Base-by-base conservation (phyloP, 331 rosid genomes). In the Cydonia oblonga region DNA sequence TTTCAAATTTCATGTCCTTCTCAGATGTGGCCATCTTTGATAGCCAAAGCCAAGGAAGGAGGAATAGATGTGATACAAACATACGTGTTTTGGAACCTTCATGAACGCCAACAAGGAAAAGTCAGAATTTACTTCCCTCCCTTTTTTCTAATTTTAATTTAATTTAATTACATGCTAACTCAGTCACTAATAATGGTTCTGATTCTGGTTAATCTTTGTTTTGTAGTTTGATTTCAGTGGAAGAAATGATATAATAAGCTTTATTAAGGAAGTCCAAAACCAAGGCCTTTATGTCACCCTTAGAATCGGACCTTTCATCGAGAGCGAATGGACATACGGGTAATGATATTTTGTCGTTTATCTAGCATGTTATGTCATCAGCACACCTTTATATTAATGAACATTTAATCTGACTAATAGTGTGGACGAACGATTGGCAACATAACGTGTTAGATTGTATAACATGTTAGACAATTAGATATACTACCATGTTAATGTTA, bases 1-100 rank as follows among this genome's bases (percentile, higher is more conserved):
- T 38, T 24, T 42, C 3, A 30, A 6, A 20, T 64, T 66, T 59
- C 40, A 58, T 73, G 60, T 56, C 52, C 3, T 10, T 72, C 79
- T 84, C 78, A 93, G 98, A 90, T 89, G 92, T 90, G 98, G 97
- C 81, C 92, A n/a, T 67, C 86, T 71, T 67, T 93, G 71, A 85
- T 93, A 76, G 81, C 88, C 14, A 89, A 86, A 78, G 98, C 97
- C 44, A 90, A 83, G 77, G 83, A 81, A 77, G 98, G 98, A n/a
- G 97, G 97, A 61, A 40, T 93, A 74, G 90, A 89, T 69, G 97
- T 83, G 49, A 89, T 93, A 76, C 88, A 90, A 80, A 93, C 97
- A 30, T 87, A 90, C 30, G 97, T 90, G 46, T 93, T 93, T 81
- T 93, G 98, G 98, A 93, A 93, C 82, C 86, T 90, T 78, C 96